phyloP scores from a whole-genome alignment of 345 rosid species.

The Pistacia integerrima region DNA sequence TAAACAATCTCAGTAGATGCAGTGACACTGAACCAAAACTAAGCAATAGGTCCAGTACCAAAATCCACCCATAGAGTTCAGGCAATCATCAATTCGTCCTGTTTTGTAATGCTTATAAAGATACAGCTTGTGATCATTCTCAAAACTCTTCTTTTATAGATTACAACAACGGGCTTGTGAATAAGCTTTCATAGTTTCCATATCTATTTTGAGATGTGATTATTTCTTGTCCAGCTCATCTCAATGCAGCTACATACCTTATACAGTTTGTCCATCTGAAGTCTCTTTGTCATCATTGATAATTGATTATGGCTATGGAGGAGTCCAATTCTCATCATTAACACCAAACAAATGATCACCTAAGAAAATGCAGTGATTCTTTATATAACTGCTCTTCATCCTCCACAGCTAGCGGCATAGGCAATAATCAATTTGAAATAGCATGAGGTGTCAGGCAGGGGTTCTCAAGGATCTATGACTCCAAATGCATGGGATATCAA shows the following conservation, averaged over 20 bases:
- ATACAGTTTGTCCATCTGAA: neutral
- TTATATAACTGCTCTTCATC: neutral
- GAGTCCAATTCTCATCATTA: neutral
- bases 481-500: conserved; percentile 76
- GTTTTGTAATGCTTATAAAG: neutral
- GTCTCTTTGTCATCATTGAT: neutral
- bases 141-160: too few relatives aligned
- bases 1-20: neutral
- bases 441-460: neutral
- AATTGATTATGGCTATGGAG: neutral
- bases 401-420: neutral
- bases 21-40: neutral
- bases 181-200: neutral
- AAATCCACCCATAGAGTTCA: too few relatives aligned
- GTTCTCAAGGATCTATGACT: conserved; percentile 43
- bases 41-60: neutral
- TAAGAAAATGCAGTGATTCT: neutral
- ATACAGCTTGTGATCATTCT: neutral
- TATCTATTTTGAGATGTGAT: neutral
- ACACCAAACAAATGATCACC: neutral
- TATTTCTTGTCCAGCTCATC: neutral
- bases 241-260: neutral
- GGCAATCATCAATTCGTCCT: neutral
- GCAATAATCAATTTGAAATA: neutral
- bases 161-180: neutral